Evolutionary conservation across 1,284 basidiomycete genomes (phyloP).

Genomic region (Stygiomarasmius scandens): DNA sequence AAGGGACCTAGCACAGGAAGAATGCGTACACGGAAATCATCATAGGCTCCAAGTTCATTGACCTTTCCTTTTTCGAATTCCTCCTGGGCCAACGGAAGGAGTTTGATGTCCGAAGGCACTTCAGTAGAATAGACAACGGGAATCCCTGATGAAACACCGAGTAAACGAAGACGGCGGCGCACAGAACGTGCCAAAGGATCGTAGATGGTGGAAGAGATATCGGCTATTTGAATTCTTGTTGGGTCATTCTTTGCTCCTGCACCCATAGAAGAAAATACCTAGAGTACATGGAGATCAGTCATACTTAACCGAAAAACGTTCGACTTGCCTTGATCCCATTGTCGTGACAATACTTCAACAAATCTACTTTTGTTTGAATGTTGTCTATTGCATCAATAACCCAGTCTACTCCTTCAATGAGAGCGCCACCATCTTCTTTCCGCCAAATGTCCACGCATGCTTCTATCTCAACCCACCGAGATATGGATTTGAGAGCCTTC

Average conservation of each 20-base stretch:
- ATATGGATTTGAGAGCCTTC: constrained; percentile 72
- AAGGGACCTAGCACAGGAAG: constrained; percentile 86
- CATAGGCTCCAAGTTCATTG: constrained; percentile 89
- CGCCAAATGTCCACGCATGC: constrained; percentile 83
- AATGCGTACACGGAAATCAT: constrained; percentile 93
- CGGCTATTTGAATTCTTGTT: constrained; percentile 92
- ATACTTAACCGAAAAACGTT: not conserved
- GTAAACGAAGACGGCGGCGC: constrained; percentile 74
- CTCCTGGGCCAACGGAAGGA: constrained; percentile 90
- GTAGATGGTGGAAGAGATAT: constrained; percentile 92
- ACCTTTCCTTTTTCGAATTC: constrained; percentile 91
- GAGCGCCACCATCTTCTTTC: constrained; percentile 69
- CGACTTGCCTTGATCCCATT: constrained; percentile 63
- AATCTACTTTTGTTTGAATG: constrained; percentile 91
- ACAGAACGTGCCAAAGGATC: constrained; percentile 95
- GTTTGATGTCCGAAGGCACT: constrained; percentile 83
- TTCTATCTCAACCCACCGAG: constrained; percentile 78
- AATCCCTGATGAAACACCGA: constrained; percentile 75
- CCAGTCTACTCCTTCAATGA: constrained; percentile 87
- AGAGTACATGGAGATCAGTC: not conserved
- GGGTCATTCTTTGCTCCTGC: constrained; percentile 97
- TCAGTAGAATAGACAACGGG: constrained; percentile 98
- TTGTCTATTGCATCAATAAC: constrained; percentile 97
- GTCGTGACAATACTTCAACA: constrained; percentile 82
- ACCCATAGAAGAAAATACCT: constrained; percentile 97